Percentiles rank a stretch among this genome's conserved stretches.
phyloP scores from a whole-genome alignment of 75 land plant genomes.

The Cunninghamia lanceolata region DNA sequence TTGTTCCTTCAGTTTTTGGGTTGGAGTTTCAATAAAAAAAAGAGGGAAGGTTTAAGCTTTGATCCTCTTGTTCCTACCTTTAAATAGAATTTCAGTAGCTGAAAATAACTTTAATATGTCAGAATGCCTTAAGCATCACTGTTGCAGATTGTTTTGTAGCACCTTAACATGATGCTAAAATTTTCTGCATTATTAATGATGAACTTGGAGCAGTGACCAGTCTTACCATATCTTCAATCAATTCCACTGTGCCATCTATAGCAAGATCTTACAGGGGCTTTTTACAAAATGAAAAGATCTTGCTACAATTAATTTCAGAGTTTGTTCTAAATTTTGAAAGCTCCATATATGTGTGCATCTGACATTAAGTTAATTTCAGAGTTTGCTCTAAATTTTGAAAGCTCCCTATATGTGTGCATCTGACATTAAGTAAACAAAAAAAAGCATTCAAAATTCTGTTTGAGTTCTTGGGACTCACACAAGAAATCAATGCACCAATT shows the following conservation, averaged over 20 bases:
- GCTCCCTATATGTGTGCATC: too few relatives aligned
- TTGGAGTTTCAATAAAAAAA: background rate
- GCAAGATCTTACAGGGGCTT: too few relatives aligned
- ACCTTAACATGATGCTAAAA: background rate
- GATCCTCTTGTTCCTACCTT: background rate
- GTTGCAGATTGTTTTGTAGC: background rate
- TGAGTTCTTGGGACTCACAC: background rate
- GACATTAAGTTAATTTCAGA: too few relatives aligned
- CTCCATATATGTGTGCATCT: too few relatives aligned
- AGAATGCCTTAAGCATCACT: background rate
- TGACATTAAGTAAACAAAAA: background rate
- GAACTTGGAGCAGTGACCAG: background rate
- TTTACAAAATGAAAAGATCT: background rate
- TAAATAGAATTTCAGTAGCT: background rate
- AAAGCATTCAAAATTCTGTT: background rate
- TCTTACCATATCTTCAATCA: background rate
- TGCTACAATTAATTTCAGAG: too few relatives aligned
- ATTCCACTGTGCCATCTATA: too few relatives aligned
- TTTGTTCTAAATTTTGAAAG: too few relatives aligned
- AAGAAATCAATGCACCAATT: background rate
- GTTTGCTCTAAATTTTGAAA: too few relatives aligned
- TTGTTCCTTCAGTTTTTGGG: background rate
- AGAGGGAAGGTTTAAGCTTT: background rate
- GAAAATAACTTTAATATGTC: background rate
- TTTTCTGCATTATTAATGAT: background rate